These are phyloP conservation scores for Xerocomellus intermedius DNA, from an alignment of 768 basidiomycete species.

Conservation along the genomic window DNA sequence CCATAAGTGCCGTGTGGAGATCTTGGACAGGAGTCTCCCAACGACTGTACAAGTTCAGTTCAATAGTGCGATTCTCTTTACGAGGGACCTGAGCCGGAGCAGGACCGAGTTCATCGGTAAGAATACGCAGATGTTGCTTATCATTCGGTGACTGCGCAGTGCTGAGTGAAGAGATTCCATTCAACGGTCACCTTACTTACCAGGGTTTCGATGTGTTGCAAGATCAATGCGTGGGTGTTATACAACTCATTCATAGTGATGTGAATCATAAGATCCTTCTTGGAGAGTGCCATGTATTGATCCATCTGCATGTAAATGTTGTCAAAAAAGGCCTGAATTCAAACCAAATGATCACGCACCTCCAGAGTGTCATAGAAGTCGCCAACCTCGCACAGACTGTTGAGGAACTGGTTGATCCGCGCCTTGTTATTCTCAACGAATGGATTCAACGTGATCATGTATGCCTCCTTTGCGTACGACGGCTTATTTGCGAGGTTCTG, in stretches of 20 bases:
- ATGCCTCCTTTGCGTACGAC: slow-evolving; percentile 94
- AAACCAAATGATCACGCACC: slow-evolving; percentile 44
- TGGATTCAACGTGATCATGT: slow-evolving; percentile 98
- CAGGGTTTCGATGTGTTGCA: slow-evolving; percentile 92
- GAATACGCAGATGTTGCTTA: slow-evolving; percentile 93
- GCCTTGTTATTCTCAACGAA: slow-evolving; percentile 99
- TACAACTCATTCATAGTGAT: slow-evolving; percentile 99
- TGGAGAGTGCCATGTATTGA: slow-evolving; percentile 99
- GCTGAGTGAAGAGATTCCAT: neutral
- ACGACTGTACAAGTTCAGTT: slow-evolving; percentile 89
- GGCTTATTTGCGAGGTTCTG: slow-evolving; percentile 99
- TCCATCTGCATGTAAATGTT: slow-evolving; percentile 71
- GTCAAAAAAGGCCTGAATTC: neutral
- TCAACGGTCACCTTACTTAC: slow-evolving; percentile 46
- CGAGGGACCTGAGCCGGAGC: slow-evolving; percentile 95
- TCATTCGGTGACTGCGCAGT: slow-evolving; percentile 84
- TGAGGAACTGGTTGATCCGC: slow-evolving; percentile 95
- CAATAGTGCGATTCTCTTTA: slow-evolving; percentile 95
- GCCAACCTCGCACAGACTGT: slow-evolving; percentile 95
- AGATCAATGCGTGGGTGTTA: slow-evolving; percentile 94
- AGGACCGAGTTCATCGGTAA: slow-evolving; percentile 93
- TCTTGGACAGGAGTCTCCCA: slow-evolving; percentile 99
- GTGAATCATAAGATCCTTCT: slow-evolving; percentile 97
- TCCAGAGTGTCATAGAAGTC: slow-evolving; percentile 99
- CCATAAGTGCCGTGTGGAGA: slow-evolving; percentile 94